Evolutionary conservation across 2,329 filamentous ascomycete genomes (phyloP).

Genomic region (Penicillium paneum): DNA sequence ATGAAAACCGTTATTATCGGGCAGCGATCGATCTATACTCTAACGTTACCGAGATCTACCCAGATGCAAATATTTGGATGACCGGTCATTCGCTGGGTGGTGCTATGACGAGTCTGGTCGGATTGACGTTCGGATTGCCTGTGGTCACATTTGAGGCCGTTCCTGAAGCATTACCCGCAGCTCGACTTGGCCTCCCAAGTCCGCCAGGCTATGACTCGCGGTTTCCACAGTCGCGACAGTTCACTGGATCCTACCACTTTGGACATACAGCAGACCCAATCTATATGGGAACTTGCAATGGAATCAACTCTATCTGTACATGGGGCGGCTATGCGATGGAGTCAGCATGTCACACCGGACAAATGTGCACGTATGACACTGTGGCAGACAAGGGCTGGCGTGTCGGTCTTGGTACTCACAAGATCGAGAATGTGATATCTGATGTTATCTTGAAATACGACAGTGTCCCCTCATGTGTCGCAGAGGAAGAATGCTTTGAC

Average conservation of each 20-base stretch:
- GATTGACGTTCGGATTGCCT: conserved; percentile 84
- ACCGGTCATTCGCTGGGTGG: conserved; percentile 91
- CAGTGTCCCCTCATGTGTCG: conserved; percentile 69
- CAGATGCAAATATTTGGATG: conserved; percentile 79
- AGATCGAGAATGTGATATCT: conserved; percentile 81
- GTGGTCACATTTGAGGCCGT: conserved; percentile 92
- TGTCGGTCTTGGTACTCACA: conserved; percentile 85
- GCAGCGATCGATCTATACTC: conserved; percentile 85
- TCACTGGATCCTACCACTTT: conserved; percentile 82
- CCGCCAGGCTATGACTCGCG: conserved; percentile 74
- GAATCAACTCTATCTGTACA: conserved; percentile 81
- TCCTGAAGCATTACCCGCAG: conserved; percentile 82
- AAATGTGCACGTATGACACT: conserved; percentile 87
- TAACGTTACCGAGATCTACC: conserved; percentile 87
- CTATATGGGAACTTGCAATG: conserved; percentile 90
- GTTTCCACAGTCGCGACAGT: conserved; percentile 65
- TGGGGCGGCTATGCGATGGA: conserved; percentile 93
- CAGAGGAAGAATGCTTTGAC: conserved; percentile 78
- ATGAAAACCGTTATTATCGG: conserved; percentile 88
- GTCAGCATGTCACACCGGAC: conserved; percentile 84
- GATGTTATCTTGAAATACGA: conserved; percentile 85
- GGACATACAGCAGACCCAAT: conserved; percentile 95
- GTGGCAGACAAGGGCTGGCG: conserved; percentile 90
- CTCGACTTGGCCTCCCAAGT: conserved; percentile 76
- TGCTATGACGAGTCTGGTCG: conserved; percentile 80